Conservation (phyloP, 2,329 filamentous ascomycete species). For the Chaetomiaceae sp. region DNA sequence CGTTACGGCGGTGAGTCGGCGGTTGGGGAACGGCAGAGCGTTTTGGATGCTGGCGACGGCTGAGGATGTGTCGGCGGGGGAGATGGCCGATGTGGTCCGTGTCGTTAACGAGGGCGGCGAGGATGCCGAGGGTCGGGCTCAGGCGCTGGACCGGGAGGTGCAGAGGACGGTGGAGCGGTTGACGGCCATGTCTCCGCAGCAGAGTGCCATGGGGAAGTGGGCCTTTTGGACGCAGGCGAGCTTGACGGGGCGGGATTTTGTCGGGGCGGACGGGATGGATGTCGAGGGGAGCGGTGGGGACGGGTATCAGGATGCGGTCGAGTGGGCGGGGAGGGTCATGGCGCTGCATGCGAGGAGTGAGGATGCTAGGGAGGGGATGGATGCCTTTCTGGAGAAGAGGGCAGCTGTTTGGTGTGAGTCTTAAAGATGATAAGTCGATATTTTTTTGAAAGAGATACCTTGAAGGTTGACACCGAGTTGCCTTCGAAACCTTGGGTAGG, state of each 20-base stretch:
- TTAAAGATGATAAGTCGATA: background rate
- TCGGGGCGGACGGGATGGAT: background rate
- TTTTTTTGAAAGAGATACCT: too few species aligned
- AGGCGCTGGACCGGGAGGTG: conserved; percentile 16
- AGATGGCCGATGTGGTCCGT: conserved; percentile 26
- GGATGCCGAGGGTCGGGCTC: conserved; percentile 22
- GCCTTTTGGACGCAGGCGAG: conserved; percentile 34
- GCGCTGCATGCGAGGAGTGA: conserved; percentile 28
- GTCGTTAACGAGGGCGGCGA: conserved; percentile 27
- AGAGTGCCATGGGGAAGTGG: conserved; percentile 35
- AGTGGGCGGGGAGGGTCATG: conserved; percentile 31
- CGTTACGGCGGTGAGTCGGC: conserved; percentile 27
- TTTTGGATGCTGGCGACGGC: conserved; percentile 31
- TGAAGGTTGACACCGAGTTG: too few species aligned
- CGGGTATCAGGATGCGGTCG: conserved; percentile 27
- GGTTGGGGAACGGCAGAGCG: conserved; percentile 25
- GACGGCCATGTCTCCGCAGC: conserved; percentile 27
- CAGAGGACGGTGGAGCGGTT: conserved; percentile 25
- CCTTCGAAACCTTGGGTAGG: too few species aligned
- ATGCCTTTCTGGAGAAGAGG: conserved; percentile 28
- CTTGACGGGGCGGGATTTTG: conserved; percentile 14
- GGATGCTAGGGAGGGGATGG: conserved; percentile 31
- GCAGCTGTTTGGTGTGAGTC: conserved; percentile 23
- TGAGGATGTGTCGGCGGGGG: conserved; percentile 26
- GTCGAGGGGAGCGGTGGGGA: conserved; percentile 19